Evolutionary conservation across 176 grass and related monocot genomes (phyloP).

Genomic region (Cenchrus purpureus): DNA sequence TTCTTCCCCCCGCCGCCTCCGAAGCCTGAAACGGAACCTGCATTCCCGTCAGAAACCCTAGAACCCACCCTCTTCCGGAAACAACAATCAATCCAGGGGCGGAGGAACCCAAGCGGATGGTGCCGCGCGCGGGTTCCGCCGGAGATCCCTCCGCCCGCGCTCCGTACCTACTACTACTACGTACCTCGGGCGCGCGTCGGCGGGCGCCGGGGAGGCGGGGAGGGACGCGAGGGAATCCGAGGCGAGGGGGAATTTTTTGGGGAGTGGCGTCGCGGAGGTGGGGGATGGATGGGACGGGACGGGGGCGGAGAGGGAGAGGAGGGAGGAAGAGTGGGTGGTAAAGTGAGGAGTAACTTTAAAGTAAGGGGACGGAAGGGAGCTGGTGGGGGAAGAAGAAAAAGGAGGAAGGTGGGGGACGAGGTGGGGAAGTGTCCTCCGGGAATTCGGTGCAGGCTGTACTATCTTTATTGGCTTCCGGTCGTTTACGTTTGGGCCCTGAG

Average conservation of each 20-base stretch:
- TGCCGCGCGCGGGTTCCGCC: neutral
- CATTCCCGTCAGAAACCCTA: conserved; percentile 86
- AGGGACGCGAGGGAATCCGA: conserved; percentile 21
- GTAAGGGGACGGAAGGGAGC: neutral
- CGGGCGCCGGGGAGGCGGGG: neutral
- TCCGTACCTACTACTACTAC: conserved; percentile 10
- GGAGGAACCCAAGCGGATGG: no score
- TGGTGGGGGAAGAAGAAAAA: neutral
- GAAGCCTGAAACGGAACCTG: conserved; percentile 58
- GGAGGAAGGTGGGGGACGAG: neutral
- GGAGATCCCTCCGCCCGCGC: conserved; percentile 11
- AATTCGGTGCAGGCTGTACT: conserved; percentile 6
- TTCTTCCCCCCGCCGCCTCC: conserved; percentile 1
- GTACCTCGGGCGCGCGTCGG: conserved; percentile 30
- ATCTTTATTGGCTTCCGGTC: neutral
- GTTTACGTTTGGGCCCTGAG: neutral
- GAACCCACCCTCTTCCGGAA: neutral
- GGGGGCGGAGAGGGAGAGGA: neutral
- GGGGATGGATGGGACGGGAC: neutral
- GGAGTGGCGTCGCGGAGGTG: neutral
- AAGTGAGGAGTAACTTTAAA: conserved; percentile 33
- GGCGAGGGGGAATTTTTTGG: conserved; percentile 32
- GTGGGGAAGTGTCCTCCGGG: conserved; percentile 12
- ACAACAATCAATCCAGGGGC: no score
- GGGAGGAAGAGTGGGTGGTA: neutral